Evolutionary conservation across 139 green algal genomes (phyloP).

Genomic region (Tetradesmus obliquus): DNA sequence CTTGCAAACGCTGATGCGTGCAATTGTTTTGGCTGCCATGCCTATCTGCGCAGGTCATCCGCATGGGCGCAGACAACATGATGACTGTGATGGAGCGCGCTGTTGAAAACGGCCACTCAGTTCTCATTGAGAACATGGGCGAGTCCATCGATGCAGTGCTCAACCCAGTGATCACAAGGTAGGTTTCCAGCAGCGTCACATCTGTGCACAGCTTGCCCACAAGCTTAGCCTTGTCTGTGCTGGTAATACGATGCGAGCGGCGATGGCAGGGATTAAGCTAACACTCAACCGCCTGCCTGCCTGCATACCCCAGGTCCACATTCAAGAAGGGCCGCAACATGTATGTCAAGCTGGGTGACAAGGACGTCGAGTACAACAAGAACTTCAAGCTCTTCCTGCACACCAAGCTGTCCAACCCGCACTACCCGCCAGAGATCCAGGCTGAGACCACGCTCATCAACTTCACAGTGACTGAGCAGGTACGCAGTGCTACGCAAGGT

Average conservation of each 20-base stretch:
- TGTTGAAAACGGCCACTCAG: slow-evolving; percentile 81
- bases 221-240: not conserved
- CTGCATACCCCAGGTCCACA: slow-evolving; percentile 57
- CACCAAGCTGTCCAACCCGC: slow-evolving; percentile 93
- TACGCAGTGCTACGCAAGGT: slow-evolving; percentile 1
- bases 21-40: not conserved
- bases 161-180: slow-evolving; percentile 86
- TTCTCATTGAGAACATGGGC: slow-evolving; percentile 92
- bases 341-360: slow-evolving; percentile 87
- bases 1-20: no score
- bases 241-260: not conserved
- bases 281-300: not conserved
- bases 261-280: no score
- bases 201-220: not conserved
- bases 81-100: slow-evolving; percentile 82
- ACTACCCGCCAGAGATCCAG: slow-evolving; percentile 91
- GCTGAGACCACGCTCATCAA: slow-evolving; percentile 91
- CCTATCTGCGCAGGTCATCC: slow-evolving; percentile 63
- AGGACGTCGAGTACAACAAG: slow-evolving; percentile 91
- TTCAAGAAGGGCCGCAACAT: slow-evolving; percentile 91
- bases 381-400: slow-evolving; percentile 91
- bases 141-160: slow-evolving; percentile 89
- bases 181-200: not conserved
- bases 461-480: slow-evolving; percentile 88
- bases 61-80: slow-evolving; percentile 84